Conservation (phyloP, 768 basidiomycete species). For the Termitomyces sp. region DNA sequence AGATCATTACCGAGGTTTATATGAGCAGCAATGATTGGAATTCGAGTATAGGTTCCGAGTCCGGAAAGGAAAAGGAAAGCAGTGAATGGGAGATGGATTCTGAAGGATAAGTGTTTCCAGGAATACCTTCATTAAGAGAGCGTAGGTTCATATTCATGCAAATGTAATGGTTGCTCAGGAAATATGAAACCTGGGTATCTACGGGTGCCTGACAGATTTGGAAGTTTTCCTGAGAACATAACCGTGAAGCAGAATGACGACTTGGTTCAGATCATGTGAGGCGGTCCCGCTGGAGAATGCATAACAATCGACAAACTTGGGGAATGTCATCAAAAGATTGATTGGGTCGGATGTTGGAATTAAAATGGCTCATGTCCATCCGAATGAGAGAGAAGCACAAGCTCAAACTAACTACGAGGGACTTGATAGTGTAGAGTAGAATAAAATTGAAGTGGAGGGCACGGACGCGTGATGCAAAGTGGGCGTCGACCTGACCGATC, state of each 20-base stretch:
- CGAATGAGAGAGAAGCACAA: no score
- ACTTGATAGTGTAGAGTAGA: no score
- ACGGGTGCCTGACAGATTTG: no score
- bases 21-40: neutral
- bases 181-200: neutral
- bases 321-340: no score
- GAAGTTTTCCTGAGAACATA: neutral
- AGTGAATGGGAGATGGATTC: neutral
- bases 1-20: neutral
- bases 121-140: neutral
- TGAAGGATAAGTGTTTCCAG: neutral
- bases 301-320: no score
- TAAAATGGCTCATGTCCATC: no score
- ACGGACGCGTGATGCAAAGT: no score
- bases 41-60: neutral
- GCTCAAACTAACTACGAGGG: no score
- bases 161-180: neutral
- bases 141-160: neutral
- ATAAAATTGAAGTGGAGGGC: no score
- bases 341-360: no score
- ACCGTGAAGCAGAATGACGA: neutral
- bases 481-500: no score
- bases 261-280: neutral
- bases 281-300: no score
- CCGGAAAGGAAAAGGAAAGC: neutral